These are phyloP conservation scores for Solanum appendiculatum DNA, from an alignment of 257 asterid species.

Conservation along the genomic window DNA sequence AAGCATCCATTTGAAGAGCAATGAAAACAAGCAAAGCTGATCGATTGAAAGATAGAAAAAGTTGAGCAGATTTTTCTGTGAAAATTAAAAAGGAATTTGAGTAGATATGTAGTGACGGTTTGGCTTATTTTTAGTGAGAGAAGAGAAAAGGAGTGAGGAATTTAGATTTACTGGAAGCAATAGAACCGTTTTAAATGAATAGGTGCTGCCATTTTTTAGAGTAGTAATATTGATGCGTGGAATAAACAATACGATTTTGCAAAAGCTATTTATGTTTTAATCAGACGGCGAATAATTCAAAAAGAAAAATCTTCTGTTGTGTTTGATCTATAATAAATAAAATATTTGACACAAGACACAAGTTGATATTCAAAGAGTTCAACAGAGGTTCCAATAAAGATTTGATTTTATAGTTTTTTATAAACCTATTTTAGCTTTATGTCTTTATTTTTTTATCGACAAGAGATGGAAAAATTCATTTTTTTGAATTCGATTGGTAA, in stretches of 20 bases:
- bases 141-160: background rate
- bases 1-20: constrained; percentile 19
- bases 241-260: background rate
- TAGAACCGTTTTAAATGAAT: background rate
- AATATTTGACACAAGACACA: background rate
- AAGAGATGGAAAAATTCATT: background rate
- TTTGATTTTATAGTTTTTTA: background rate
- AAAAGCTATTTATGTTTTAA: background rate
- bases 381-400: background rate
- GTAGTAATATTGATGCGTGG: background rate
- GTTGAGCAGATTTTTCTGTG: too few relatives aligned
- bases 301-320: background rate
- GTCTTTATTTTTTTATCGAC: background rate
- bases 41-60: background rate
- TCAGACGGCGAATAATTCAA: background rate
- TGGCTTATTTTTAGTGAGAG: background rate
- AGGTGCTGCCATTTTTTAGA: background rate
- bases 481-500: too few relatives aligned
- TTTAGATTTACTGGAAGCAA: background rate
- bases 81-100: background rate
- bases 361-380: background rate
- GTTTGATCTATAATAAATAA: background rate
- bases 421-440: too few relatives aligned
- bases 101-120: background rate
- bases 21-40: background rate